phyloP scores from a whole-genome alignment of 2,329 filamentous ascomycete species.

The Penicillium brasilianum region DNA sequence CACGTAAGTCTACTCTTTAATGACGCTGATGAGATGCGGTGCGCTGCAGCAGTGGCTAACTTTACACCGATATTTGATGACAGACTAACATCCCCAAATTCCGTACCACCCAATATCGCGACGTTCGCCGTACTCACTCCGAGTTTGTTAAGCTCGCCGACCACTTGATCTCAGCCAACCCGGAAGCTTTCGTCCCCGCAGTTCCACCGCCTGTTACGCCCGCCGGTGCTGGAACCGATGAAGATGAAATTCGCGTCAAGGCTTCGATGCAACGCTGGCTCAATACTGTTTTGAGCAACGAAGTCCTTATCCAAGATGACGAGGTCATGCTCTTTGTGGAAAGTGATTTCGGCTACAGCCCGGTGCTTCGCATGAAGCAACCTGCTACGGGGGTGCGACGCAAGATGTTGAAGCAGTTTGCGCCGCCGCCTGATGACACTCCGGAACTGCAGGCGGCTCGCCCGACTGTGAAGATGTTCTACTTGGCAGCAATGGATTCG shows the following conservation, averaged over 20 bases:
- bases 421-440: slow-evolving; percentile 94
- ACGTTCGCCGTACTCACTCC: slow-evolving; percentile 91
- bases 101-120: slow-evolving; percentile 95
- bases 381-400: slow-evolving; percentile 93
- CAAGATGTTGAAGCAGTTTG: slow-evolving; percentile 97
- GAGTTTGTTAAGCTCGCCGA: slow-evolving; percentile 97
- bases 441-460: slow-evolving; percentile 89
- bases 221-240: slow-evolving; percentile 92
- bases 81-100: slow-evolving; percentile 99
- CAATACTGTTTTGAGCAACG: slow-evolving; percentile 89
- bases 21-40: slow-evolving; percentile 5
- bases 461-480: slow-evolving; percentile 92
- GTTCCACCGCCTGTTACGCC: slow-evolving; percentile 94
- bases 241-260: slow-evolving; percentile 91
- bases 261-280: slow-evolving; percentile 91
- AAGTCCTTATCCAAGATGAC: slow-evolving; percentile 90
- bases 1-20: slow-evolving; percentile 67
- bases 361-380: slow-evolving; percentile 93
- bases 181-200: slow-evolving; percentile 90
- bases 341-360: slow-evolving; percentile 97
- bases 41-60: slow-evolving; percentile 13
- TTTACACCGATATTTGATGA: slow-evolving; percentile 3
- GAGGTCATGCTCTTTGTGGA: slow-evolving; percentile 99
- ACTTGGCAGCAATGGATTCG: slow-evolving; percentile 93
- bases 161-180: slow-evolving; percentile 96